Base-by-base conservation (phyloP, 495 filamentous ascomycete genomes). In the Penicillium subrubescens region DNA sequence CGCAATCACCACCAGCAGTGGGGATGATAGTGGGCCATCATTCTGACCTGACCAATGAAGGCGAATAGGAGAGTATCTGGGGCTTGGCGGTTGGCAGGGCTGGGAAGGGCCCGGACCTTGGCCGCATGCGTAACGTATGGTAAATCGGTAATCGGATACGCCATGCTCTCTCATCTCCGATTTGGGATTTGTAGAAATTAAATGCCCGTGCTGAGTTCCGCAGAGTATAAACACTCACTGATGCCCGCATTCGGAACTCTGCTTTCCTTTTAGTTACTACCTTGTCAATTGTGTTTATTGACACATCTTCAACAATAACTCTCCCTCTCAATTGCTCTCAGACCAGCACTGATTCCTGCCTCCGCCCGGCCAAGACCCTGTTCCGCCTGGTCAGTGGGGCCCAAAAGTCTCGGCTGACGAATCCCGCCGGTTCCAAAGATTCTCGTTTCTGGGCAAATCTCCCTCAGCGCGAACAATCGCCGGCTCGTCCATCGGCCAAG, bases 361-460 rank as follows among this genome's bases (percentile, higher is more conserved):
- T 33, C 33, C 63, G 58, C 68, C 67, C 56, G 50, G 69, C 69
- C 69, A 71, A 71, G 69, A 66, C 67, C 27, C 27, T 14, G 21
- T 64, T 70, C 69, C 69, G 69, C 67, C 65, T 57, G 11, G 56
- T 35, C 34, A 64, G 65, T 70, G 72, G 71, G 70, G 64, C 71
- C 44, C 27, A 27, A 63, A 70, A 64, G 61, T 61, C 64, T 66
- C 44, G 71, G 71, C 71, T 74, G 71, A 72, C 71, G 71, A 74
- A 70, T 74, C 69, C 71, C 71, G 71, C 69, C 56, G 43, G 52
- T 57, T 63, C 59, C 70, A 68, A 64, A 57, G 34, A 59, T 59
- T 37, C 54, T 64, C 58, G 56, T 37, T 66, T 60, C 67, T 67
- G 64, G 68, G 65, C 59, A 56, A 66, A 68, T 67, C 69, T 66